Evolutionary conservation across 2,329 filamentous ascomycete species (phyloP), one percentile per base, ranked within the genome.

Genomic region (Volutella citrinella): DNA sequence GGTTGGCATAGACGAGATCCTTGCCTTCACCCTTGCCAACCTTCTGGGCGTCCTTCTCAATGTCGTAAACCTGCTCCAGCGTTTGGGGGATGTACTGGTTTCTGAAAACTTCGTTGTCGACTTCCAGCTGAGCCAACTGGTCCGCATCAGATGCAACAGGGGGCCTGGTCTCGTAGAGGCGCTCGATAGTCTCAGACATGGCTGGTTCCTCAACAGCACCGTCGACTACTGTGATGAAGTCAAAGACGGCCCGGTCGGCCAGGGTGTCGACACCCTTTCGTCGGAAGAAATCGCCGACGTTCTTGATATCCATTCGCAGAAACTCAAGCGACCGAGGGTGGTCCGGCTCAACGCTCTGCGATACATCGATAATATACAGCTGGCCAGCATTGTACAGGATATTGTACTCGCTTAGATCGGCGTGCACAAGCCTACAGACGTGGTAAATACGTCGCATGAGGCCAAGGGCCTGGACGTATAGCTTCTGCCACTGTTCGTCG

Each of bases 341-440:
- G 51, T 97, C 91, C 49, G 94, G 90, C 68, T 97, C 94, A 14
- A 98, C 93, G 56, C 86, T 93, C 67, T 98, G 93, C 36, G 88
- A 95, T 26, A 98, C 93, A 63, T 98, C 93, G 60, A 98, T 98
- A 54, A 98, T 84, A 70, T 87, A 95, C 1, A 96, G 78, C 51
- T 78, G 80, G 38, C 78, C 72, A 36, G 88, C 75, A 68, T 96
- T 76, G 68, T 94, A 98, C 14, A 98, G 75, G 32, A 97, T 79
- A 56, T 98, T 98, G 77, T 98, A 98, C 73, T 98, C 93, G 70
- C 87, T 95, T 59, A 98, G 61, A 77, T 98, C 93, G 30, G 90
- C 93, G 59, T 98, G 93, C 1, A 98, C 91, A 7, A 98, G 80
- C 34, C 77, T 80, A 64, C 93, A 98, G 24, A 84, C 80, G 58